Evolutionary conservation across 1,284 basidiomycete species (phyloP).

Genomic region (Hemileia vastatrix): DNA sequence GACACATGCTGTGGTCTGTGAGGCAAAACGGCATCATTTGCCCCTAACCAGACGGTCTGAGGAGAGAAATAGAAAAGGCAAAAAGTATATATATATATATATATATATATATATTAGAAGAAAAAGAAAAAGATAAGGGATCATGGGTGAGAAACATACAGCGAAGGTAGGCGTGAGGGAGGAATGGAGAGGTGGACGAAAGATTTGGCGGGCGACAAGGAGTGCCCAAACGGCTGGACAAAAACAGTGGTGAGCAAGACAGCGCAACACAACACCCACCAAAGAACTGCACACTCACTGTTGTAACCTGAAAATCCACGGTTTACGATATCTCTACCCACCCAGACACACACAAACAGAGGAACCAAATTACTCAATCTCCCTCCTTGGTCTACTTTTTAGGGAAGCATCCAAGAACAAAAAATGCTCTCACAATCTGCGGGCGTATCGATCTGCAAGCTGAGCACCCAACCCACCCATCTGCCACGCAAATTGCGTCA

Average conservation of each 20-base stretch:
- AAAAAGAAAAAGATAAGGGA: too few relatives aligned
- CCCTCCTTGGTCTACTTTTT: too few relatives aligned
- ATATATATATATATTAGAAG: too few relatives aligned
- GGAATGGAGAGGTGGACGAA: too few relatives aligned
- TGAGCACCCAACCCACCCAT: slow-evolving; percentile 10
- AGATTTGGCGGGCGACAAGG: slow-evolving; percentile 14
- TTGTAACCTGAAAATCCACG: slow-evolving; percentile 22
- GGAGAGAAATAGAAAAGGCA: neutral
- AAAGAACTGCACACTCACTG: slow-evolving; percentile 2
- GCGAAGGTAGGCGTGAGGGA: too few relatives aligned
- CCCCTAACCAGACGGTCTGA: slow-evolving; percentile 23
- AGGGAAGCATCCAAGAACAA: neutral
- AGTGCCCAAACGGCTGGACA: slow-evolving; percentile 14
- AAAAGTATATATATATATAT: too few relatives aligned
- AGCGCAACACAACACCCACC: neutral
- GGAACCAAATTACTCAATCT: too few relatives aligned
- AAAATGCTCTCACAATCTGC: slow-evolving; percentile 14
- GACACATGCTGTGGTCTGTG: slow-evolving; percentile 14
- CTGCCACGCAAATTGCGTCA: slow-evolving; percentile 22
- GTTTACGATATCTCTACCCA: slow-evolving; percentile 21
- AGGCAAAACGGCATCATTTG: slow-evolving; percentile 17
- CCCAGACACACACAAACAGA: too few relatives aligned
- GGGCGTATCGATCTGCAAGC: slow-evolving; percentile 13
- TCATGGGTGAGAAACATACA: too few relatives aligned
- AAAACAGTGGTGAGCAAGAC: neutral